These are phyloP conservation scores for Tylopilus rubrobrunneus DNA, from an alignment of 768 basidiomycete species.

Conservation along the genomic window DNA sequence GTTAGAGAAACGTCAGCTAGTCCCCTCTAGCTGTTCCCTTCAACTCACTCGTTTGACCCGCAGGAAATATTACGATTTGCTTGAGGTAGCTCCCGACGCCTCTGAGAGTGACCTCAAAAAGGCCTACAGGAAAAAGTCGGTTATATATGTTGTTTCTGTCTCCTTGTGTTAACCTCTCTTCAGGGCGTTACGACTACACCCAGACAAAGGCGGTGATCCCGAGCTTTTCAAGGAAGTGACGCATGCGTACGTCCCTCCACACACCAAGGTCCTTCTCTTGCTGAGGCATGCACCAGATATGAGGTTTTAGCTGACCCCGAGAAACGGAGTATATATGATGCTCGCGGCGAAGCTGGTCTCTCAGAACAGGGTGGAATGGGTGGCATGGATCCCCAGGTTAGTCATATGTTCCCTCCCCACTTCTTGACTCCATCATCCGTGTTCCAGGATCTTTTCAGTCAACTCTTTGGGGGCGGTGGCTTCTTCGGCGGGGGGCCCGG, in stretches of 20 bases:
- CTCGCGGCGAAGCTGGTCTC: slow-evolving; percentile 88
- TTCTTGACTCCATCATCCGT: neutral
- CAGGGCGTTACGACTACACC: slow-evolving; percentile 82
- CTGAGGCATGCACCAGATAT: slow-evolving; percentile 52
- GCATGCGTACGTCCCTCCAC: slow-evolving; percentile 66
- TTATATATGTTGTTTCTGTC: neutral
- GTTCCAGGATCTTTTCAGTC: slow-evolving; percentile 87
- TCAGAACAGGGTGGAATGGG: slow-evolving; percentile 86
- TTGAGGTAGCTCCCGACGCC: slow-evolving; percentile 77
- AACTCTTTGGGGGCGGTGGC: slow-evolving; percentile 85
- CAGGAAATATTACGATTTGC: slow-evolving; percentile 90
- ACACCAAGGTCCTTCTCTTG: neutral
- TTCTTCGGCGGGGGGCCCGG: slow-evolving; percentile 71
- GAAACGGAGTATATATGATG: slow-evolving; percentile 79
- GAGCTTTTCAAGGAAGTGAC: slow-evolving; percentile 98
- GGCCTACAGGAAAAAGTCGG: slow-evolving; percentile 90
- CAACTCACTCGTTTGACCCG: neutral
- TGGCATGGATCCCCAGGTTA: slow-evolving; percentile 93
- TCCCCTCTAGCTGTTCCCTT: neutral
- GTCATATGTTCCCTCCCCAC: slow-evolving; percentile 18
- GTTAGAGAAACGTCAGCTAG: slow-evolving; percentile 60
- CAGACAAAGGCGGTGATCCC: slow-evolving; percentile 94
- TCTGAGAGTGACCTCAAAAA: slow-evolving; percentile 89
- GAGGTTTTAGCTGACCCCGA: slow-evolving; percentile 89
- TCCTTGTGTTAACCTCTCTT: slow-evolving; percentile 5